phyloP scores from a whole-genome alignment of 1,284 basidiomycete species.

The Leccinum fallax region DNA sequence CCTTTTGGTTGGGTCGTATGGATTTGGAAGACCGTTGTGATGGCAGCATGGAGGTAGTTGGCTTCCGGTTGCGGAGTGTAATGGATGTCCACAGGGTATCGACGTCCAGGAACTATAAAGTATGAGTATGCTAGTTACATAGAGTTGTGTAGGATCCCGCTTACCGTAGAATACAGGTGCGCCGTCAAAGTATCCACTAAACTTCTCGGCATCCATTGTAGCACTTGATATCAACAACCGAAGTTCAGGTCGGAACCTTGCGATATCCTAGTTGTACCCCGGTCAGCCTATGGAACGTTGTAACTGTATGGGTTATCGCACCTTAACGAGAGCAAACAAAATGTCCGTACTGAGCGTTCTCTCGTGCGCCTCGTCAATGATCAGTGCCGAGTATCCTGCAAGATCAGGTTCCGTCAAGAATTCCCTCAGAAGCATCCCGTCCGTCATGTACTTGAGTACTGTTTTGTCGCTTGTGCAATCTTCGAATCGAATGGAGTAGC shows the following conservation, averaged over 20 bases:
- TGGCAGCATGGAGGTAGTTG: conserved; percentile 97
- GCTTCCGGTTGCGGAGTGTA: conserved; percentile 98
- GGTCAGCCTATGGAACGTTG: conserved; percentile 14
- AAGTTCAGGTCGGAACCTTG: conserved; percentile 93
- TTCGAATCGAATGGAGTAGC: conserved; percentile 99
- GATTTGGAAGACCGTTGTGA: conserved; percentile 98
- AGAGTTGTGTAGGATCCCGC: conserved; percentile 25
- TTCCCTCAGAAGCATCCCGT: conserved; percentile 96
- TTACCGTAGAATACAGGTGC: conserved; percentile 91
- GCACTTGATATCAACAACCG: conserved; percentile 92
- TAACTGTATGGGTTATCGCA: conserved; percentile 45
- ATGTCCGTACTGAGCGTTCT: conserved; percentile 96
- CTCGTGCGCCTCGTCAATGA: conserved; percentile 98
- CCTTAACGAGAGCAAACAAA: conserved; percentile 95
- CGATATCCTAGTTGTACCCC: conserved; percentile 74
- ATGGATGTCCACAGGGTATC: conserved; percentile 98
- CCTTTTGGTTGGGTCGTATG: conserved; percentile 98
- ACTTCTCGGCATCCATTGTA: conserved; percentile 97
- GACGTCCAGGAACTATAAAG: conserved; percentile 85
- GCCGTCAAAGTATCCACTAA: conserved; percentile 93
- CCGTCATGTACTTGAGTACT: conserved; percentile 97
- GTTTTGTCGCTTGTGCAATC: conserved; percentile 99
- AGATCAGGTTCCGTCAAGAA: conserved; percentile 95
- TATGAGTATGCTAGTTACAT: conserved; percentile 3
- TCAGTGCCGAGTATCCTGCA: conserved; percentile 88